Percentiles rank a stretch among this genome's conserved stretches.
These are phyloP conservation scores for Henningerozyma blattae DNA, from an alignment of 805 yeast genomes.

Conservation along the genomic window DNA sequence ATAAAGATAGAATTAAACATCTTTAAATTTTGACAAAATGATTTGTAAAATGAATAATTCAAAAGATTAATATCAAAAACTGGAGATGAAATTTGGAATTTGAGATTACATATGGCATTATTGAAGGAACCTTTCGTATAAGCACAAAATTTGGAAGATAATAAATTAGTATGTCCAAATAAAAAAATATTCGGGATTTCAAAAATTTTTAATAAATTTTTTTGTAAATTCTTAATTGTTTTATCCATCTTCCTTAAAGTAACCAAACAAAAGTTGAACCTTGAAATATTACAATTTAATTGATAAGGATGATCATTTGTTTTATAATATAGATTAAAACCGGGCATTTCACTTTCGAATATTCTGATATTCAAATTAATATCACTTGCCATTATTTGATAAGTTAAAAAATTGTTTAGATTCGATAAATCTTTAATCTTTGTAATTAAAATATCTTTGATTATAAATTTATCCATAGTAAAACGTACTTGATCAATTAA, in stretches of 20 bases:
- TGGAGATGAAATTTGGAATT: conserved; percentile 32
- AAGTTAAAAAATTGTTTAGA: conserved; percentile 13
- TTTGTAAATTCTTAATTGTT: neutral
- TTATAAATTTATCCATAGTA: conserved; percentile 12
- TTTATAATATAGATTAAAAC: conserved; percentile 32
- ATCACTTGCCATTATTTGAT: conserved; percentile 14
- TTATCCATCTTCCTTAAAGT: conserved; percentile 9
- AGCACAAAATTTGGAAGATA: conserved; percentile 25
- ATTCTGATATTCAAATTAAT: conserved; percentile 18
- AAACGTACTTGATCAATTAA: conserved; percentile 12
- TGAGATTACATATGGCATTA: conserved; percentile 25
- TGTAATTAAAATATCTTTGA: conserved; percentile 15
- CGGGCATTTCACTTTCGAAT: conserved; percentile 29
- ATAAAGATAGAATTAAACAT: conserved; percentile 14
- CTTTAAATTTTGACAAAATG: conserved; percentile 18
- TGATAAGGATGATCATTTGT: conserved; percentile 33
- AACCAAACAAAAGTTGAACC: conserved; percentile 23
- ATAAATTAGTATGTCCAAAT: conserved; percentile 29
- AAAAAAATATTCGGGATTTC: conserved; percentile 29
- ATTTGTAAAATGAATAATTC: conserved; percentile 27
- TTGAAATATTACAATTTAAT: conserved; percentile 27
- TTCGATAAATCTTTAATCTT: conserved; percentile 10
- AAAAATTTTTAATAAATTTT: conserved; percentile 11
- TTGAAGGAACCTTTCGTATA: conserved; percentile 11
- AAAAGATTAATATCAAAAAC: conserved; percentile 32